phyloP scores from a whole-genome alignment of 1,139 yeast genomes.

The Yamadazyma jaroonii region DNA sequence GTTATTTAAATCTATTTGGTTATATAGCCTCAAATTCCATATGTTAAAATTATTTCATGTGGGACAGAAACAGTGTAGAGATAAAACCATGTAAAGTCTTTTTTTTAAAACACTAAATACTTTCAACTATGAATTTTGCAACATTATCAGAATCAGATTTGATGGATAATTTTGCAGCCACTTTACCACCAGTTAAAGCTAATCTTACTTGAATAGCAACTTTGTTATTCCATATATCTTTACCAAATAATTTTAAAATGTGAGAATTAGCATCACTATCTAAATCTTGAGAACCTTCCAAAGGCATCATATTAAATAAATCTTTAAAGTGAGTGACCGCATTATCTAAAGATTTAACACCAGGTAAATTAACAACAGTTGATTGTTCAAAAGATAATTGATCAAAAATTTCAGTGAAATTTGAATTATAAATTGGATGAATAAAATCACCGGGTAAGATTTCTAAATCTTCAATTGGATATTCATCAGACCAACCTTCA shows the following conservation, averaged over 20 bases:
- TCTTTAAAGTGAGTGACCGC: conserved; percentile 48
- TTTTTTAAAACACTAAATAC: conserved; percentile 19
- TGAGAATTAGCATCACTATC: conserved; percentile 63
- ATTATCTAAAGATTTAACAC: conserved; percentile 31
- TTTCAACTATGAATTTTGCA: conserved; percentile 45
- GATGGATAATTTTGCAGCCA: conserved; percentile 74
- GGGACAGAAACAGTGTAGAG: too few species aligned
- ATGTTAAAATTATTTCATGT: too few species aligned
- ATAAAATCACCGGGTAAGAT: conserved; percentile 81
- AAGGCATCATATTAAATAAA: conserved; percentile 73
- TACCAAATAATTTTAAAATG: conserved; percentile 78
- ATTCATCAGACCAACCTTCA: conserved; percentile 92
- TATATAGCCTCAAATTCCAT: too few species aligned
- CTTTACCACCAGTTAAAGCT: conserved; percentile 66
- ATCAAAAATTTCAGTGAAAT: conserved; percentile 74
- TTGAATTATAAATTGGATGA: conserved; percentile 72
- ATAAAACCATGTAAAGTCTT: too few species aligned
- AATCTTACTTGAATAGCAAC: conserved; percentile 70
- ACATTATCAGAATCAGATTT: conserved; percentile 59
- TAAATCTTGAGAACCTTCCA: conserved; percentile 75
- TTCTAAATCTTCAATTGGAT: conserved; percentile 80
- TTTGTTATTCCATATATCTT: conserved; percentile 69
- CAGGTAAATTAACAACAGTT: conserved; percentile 37
- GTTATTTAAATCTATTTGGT: too few species aligned
- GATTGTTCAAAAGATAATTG: conserved; percentile 48